Evolutionary conservation across 352 stramenopile species (phyloP), one percentile per base, ranked within the genome.

Genomic region (Phytophthora fragariaefolia): DNA sequence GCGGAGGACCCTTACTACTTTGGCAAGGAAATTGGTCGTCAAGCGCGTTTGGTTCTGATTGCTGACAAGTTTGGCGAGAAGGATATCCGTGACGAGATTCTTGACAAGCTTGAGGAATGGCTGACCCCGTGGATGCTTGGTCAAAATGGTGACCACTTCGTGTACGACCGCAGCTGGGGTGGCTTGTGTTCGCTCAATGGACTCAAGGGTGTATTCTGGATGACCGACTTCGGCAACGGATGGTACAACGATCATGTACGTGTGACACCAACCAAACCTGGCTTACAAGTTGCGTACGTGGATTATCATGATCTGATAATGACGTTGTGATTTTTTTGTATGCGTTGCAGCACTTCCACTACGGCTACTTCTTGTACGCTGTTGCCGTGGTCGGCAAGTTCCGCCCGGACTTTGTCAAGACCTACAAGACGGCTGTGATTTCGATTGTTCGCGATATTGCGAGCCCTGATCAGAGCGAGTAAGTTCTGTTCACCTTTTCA

Each of bases 141-240:
- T 30, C 64, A 84, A 49, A 95, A 93, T 69, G 60, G 66, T 27
- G 87, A 97, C 63, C 75, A 87, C 58, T 92, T 99, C 38, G 70
- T 98, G 38, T 99, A 98, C 75, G 96, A 99, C 67, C 80, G 78
- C 34, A 93, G 87, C 51, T 97, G 95, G 89, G 95, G 96, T 62
- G 95, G 94, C 6, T 56, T 99, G 36, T 96, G 97, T 58, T 97
- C 92, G 15, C 78, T 87, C 23, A 85, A 98, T 46, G 93, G 96
- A 3, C 75, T 98, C n/a, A 87, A 90, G 58, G 89, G 97, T 52
- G 72, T 94, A 15, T 93, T 91, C 58, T 93, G 69, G 53, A 94
- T 96, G 78, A 96, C 82, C 30, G 93, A 98, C 69, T 98, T 98
- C 71, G 95, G 95, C 61, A 98, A 98, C 60, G 93, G 85, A 26